phyloP scores from a whole-genome alignment of 2,329 filamentous ascomycete genomes.

The Pseudocercospora ulei region DNA sequence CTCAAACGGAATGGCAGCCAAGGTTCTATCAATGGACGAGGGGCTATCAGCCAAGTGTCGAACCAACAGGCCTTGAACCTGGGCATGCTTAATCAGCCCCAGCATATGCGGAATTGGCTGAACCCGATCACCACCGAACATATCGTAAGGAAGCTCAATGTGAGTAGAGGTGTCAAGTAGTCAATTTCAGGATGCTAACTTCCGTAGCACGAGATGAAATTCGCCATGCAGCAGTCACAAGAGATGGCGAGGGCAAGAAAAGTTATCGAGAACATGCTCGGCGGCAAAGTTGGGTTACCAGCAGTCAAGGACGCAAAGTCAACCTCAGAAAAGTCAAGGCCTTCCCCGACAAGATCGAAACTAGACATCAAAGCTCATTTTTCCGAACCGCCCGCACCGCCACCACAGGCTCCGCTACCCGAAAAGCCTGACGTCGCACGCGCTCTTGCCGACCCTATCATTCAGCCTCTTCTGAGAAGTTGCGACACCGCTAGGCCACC shows the following conservation, averaged over 20 bases:
- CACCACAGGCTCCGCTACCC: conserved; percentile 82
- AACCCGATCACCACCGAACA: conserved; percentile 88
- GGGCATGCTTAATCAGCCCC: conserved; percentile 56
- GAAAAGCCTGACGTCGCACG: conserved; percentile 72
- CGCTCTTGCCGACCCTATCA: conserved; percentile 40
- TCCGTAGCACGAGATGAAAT: conserved; percentile 72
- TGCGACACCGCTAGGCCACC: conserved; percentile 62
- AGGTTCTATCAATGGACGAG: conserved; percentile 48
- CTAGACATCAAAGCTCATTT: conserved; percentile 73
- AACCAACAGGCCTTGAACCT: conserved; percentile 42
- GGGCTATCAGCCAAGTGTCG: conserved; percentile 50
- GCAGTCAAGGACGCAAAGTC: conserved; percentile 42
- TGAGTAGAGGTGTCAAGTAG: conserved; percentile 41
- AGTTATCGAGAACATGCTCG: conserved; percentile 67
- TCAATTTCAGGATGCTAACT: conserved; percentile 22
- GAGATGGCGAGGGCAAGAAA: conserved; percentile 74
- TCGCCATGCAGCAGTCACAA: conserved; percentile 74
- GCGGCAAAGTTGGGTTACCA: conserved; percentile 50
- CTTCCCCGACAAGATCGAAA: conserved; percentile 51
- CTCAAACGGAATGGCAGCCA: conserved; percentile 51
- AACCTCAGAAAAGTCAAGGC: conserved; percentile 39
- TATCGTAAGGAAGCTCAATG: conserved; percentile 77
- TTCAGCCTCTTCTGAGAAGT: conserved; percentile 59
- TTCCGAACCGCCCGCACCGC: conserved; percentile 84
- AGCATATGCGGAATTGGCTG: conserved; percentile 71